A percentile compares a stretch with the other conserved stretches of the same genome.
These are phyloP conservation scores for Aspergillus neoniger DNA, from an alignment of 2,329 filamentous ascomycete genomes.

Conservation along the genomic window DNA sequence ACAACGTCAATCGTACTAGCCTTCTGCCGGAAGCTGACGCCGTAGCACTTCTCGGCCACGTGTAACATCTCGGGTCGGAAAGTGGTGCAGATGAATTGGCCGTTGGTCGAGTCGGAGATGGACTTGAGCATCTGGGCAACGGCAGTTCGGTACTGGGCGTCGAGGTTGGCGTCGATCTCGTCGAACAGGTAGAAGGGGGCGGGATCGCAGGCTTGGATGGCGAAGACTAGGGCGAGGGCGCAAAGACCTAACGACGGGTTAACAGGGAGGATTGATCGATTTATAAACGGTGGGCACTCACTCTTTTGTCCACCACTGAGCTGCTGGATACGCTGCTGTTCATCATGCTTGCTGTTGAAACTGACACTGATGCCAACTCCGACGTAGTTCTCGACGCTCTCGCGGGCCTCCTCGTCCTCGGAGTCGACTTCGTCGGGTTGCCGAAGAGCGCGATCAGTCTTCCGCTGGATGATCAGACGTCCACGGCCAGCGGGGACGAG, in stretches of 20 bases:
- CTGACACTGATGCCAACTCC: conserved; percentile 96
- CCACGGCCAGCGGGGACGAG: conserved; percentile 93
- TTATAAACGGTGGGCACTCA: conserved; percentile 49
- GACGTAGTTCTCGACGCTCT: conserved; percentile 85
- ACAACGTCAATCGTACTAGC: conserved; percentile 93
- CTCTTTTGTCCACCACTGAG: conserved; percentile 97
- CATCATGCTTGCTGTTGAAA: conserved; percentile 98
- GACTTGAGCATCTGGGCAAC: conserved; percentile 85
- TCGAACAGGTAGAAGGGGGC: conserved; percentile 99
- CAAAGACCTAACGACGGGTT: conserved; percentile 67
- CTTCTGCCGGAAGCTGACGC: conserved; percentile 88
- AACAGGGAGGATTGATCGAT: conserved; percentile 1
- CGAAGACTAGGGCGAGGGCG: conserved; percentile 95
- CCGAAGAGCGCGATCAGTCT: conserved; percentile 69
- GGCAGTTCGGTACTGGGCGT: conserved; percentile 95
- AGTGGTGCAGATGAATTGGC: conserved; percentile 97
- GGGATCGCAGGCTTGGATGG: conserved; percentile 96
- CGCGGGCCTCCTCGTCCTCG: conserved; percentile 62
- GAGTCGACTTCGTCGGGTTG: conserved; percentile 69
- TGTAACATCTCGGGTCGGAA: conserved; percentile 96
- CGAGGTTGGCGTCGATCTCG: conserved; percentile 96
- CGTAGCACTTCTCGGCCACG: conserved; percentile 96
- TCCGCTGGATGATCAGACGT: conserved; percentile 86
- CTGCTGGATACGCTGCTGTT: conserved; percentile 97
- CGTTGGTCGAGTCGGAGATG: conserved; percentile 62